These are phyloP conservation scores for Rhododendron vialii DNA, from an alignment of 148 eudicot genomes.

Conservation along the genomic window DNA sequence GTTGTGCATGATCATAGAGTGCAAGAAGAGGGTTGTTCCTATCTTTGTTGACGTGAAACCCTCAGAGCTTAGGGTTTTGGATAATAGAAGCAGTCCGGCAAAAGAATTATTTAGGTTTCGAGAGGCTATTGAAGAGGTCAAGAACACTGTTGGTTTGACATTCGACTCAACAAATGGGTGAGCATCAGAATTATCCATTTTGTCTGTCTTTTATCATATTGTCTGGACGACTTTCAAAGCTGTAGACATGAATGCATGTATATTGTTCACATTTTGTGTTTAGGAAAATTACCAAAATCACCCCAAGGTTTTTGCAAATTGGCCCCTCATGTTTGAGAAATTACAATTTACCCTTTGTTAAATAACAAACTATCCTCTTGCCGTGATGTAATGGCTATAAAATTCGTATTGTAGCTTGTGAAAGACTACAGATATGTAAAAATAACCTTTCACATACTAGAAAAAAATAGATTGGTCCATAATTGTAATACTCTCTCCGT, in stretches of 20 bases:
- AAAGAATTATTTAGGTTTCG: constrained; percentile 25
- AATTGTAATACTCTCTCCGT: too few species aligned
- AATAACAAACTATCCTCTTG: too few species aligned
- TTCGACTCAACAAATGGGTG: constrained; percentile 45
- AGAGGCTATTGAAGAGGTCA: constrained; percentile 39
- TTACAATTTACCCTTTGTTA: too few species aligned
- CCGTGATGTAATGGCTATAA: too few species aligned
- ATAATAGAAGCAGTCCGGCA: constrained; percentile 21
- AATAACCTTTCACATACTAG: too few species aligned
- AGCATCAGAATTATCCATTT: not conserved
- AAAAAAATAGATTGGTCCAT: too few species aligned
- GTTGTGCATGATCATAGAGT: constrained; percentile 38
- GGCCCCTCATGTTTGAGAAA: too few species aligned
- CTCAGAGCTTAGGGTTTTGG: constrained; percentile 37
- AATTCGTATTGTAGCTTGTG: too few species aligned
- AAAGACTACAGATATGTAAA: too few species aligned
- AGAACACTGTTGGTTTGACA: constrained; percentile 38
- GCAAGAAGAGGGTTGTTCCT: constrained; percentile 22
- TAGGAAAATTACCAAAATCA: too few species aligned
- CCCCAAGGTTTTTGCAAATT: constrained; percentile 18
- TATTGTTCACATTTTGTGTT: too few species aligned
- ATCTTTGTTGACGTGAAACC: constrained; percentile 48
- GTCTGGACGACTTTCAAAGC: too few species aligned
- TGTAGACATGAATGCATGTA: not conserved
- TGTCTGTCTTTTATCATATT: not conserved